Conservation (phyloP, 306 rosid genomes). For the Calophaca sinica region DNA sequence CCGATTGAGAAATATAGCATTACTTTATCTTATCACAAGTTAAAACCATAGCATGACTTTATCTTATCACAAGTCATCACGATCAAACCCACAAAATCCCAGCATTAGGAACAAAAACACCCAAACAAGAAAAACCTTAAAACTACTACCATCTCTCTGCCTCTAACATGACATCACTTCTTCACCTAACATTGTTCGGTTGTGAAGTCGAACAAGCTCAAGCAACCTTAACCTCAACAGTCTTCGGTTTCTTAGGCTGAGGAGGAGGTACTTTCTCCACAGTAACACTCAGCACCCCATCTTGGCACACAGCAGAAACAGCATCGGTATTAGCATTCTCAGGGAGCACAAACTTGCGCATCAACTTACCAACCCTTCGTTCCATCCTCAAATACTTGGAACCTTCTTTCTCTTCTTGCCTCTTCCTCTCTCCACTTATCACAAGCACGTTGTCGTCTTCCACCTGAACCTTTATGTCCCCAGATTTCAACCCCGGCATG, state of each 20-base stretch:
- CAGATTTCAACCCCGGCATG: constrained; percentile 80
- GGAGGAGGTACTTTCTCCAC: constrained; percentile 79
- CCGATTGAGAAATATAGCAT: no score
- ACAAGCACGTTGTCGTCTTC: constrained; percentile 71
- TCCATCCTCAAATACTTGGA: constrained; percentile 77
- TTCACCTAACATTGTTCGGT: no score
- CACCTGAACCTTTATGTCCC: constrained; percentile 76
- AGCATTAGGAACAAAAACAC: no score
- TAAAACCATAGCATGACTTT: no score
- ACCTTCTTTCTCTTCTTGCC: constrained; percentile 74
- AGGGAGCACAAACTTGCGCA: constrained; percentile 77
- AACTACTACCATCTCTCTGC: no score
- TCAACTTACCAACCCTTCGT: constrained; percentile 71
- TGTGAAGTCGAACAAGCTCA: no score
- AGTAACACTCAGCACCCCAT: constrained; percentile 72
- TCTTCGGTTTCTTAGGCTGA: constrained; percentile 76
- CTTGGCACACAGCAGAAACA: constrained; percentile 71
- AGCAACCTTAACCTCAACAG: constrained; percentile 46
- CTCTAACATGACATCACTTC: no score
- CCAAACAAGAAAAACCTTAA: no score
- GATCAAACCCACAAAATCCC: no score
- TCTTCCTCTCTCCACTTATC: constrained; percentile 72
- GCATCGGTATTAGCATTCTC: constrained; percentile 66
- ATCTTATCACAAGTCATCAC: no score
- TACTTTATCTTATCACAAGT: no score